Percentiles rank a stretch among this genome's conserved stretches.
Evolutionary conservation across 164 flowering plant species (phyloP).

Genomic region (Magnolia changhungtana): DNA sequence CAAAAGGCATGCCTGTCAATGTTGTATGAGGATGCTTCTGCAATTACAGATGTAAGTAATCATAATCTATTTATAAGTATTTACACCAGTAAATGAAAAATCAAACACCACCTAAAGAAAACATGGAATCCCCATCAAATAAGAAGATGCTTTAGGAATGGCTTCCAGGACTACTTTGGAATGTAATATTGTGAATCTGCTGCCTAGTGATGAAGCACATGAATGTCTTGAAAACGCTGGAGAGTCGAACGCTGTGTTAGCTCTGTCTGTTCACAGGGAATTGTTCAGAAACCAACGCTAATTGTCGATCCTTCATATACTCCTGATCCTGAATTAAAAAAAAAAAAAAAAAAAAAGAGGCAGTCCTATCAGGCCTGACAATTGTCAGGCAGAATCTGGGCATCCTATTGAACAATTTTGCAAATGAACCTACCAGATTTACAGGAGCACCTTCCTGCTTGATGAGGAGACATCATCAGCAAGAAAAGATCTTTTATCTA

Average conservation of each 20-base stretch:
- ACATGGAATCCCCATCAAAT: conserved; percentile 10
- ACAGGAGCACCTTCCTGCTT: conserved; percentile 60
- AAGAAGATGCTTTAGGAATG: conserved; percentile 10
- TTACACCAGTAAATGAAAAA: too few relatives aligned
- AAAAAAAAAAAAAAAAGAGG: conserved; percentile 5
- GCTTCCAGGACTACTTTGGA: conserved; percentile 7
- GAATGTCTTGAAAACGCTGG: too few relatives aligned
- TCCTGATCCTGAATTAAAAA: conserved; percentile 8
- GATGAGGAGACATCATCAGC: conserved; percentile 63
- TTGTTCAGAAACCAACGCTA: not conserved
- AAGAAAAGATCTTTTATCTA: conserved; percentile 27
- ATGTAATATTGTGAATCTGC: too few relatives aligned
- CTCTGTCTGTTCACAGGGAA: too few relatives aligned
- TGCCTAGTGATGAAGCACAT: too few relatives aligned
- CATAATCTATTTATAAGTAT: too few relatives aligned
- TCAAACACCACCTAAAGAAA: conserved; percentile 5
- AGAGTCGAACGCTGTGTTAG: too few relatives aligned
- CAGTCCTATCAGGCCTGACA: conserved; percentile 12
- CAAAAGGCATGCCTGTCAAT: too few relatives aligned
- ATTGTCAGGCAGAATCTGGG: conserved; percentile 14
- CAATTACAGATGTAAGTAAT: too few relatives aligned
- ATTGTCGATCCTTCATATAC: conserved; percentile 4
- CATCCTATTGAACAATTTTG: conserved; percentile 48
- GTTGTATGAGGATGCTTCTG: too few relatives aligned
- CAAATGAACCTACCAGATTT: conserved; percentile 18